These are phyloP conservation scores for Vitis riparia DNA, from an alignment of 164 flowering plant species.

Conservation along the genomic window DNA sequence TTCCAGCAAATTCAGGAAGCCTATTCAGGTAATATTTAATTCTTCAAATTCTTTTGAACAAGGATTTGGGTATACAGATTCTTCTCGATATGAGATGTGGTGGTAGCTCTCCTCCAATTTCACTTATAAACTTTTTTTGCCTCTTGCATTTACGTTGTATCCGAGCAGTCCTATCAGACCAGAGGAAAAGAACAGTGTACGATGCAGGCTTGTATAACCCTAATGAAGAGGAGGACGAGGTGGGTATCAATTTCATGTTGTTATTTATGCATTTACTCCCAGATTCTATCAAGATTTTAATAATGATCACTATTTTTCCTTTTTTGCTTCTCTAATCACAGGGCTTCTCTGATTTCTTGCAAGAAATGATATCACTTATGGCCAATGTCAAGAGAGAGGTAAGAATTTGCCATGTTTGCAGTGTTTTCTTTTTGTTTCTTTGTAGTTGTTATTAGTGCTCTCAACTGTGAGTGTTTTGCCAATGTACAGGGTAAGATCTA, in stretches of 20 bases:
- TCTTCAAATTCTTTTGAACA: neutral
- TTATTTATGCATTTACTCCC: neutral
- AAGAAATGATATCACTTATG: slow-evolving; percentile 58
- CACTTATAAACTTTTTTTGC: neutral
- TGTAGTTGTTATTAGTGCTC: neutral
- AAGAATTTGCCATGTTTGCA: neutral
- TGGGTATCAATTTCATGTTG: neutral
- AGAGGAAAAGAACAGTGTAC: slow-evolving; percentile 60
- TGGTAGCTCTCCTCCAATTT: too few species aligned
- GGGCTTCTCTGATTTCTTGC: slow-evolving; percentile 59
- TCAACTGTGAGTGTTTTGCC: neutral
- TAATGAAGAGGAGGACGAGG: slow-evolving; percentile 65
- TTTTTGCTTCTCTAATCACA: slow-evolving; percentile 10
- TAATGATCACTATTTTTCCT: neutral
- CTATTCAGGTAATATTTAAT: slow-evolving; percentile 55
- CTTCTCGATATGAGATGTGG: too few species aligned
- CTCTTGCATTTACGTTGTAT: neutral
- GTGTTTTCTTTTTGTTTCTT: neutral
- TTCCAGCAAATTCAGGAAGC: slow-evolving; percentile 94
- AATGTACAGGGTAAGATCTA: slow-evolving; percentile 32
- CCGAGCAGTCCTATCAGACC: slow-evolving; percentile 65
- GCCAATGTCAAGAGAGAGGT: slow-evolving; percentile 44
- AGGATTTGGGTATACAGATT: too few species aligned
- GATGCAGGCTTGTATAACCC: slow-evolving; percentile 72
- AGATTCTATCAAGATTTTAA: neutral